phyloP scores from a whole-genome alignment of 2,329 filamentous ascomycete species.

The Acephala macrosclerotiorum region DNA sequence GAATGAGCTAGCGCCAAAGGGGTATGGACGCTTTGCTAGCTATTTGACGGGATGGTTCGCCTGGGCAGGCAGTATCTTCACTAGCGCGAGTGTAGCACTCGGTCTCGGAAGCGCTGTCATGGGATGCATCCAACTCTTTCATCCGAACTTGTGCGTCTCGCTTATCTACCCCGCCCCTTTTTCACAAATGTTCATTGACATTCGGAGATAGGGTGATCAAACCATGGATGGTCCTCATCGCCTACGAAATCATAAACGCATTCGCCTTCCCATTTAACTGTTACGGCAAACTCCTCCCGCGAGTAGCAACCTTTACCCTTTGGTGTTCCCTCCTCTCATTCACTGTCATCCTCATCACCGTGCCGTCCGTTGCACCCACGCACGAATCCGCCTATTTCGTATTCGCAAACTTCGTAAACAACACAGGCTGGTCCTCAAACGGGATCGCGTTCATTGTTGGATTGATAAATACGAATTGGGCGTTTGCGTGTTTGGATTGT shows the following conservation, averaged over 20 bases:
- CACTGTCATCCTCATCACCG: constrained; percentile 54
- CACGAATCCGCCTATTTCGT: constrained; percentile 57
- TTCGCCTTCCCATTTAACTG: constrained; percentile 49
- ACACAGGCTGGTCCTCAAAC: constrained; percentile 57
- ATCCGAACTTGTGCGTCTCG: constrained; percentile 57
- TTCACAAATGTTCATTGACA: not conserved
- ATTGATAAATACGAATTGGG: constrained; percentile 56
- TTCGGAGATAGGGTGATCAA: constrained; percentile 37
- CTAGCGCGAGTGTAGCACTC: constrained; percentile 58
- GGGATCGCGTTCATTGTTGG: constrained; percentile 59
- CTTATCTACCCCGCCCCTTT: not conserved
- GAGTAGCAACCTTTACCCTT: constrained; percentile 39
- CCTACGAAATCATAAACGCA: constrained; percentile 47
- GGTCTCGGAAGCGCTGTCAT: constrained; percentile 55
- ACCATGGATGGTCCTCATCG: constrained; percentile 52
- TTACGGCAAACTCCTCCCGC: constrained; percentile 47
- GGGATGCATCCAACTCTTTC: constrained; percentile 58
- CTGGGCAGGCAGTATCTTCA: constrained; percentile 62
- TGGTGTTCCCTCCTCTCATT: constrained; percentile 51
- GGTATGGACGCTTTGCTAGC: constrained; percentile 47
- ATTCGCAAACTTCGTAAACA: constrained; percentile 59
- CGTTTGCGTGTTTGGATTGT: constrained; percentile 55
- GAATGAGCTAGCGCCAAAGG: constrained; percentile 48
- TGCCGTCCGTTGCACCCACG: constrained; percentile 53
- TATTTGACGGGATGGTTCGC: constrained; percentile 56